Evolutionary conservation across 768 basidiomycete genomes (phyloP), one percentile per base, ranked within the genome.

Genomic region (Boletus rufocinnamomeus): DNA sequence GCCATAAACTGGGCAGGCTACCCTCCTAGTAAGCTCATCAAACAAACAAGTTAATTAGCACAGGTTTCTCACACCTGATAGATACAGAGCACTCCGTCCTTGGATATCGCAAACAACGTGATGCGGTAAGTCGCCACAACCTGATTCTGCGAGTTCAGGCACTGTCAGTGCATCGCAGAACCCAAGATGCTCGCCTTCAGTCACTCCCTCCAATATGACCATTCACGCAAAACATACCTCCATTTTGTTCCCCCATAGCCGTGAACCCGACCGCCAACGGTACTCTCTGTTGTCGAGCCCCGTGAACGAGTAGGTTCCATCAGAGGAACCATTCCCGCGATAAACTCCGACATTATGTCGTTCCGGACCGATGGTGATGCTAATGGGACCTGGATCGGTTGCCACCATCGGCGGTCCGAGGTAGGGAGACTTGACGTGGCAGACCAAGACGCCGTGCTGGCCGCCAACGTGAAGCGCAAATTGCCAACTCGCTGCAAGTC

Each of bases 121-220:
- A 69, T 59, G 21, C 72, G 72, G 50, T 74, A 72, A 13, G 71
- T 71, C 2, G 72, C 72, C 27, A 74, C 60, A 13, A 72, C 53
- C n/a, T 61, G 62, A 40, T 58, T 52, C 21, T 61, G 60, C 4
- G 64, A 50, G 46, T 68, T 52, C 34, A 66, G 49, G 49, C 73
- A 74, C 72, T 73, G 34, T 23, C 11, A 8, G 21, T 23, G 23
- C 16, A 30, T n/a, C 2, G 38, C 23, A n/a, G 14, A 40, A 43
- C n/a, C 14, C 35, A n/a, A 28, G 14, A 55, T 25, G 40, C 14
- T 19, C 21, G 14, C 5, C 21, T 1, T 56, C 19, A 53, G 56
- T 13, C 28, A 38, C 4, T 13, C 2, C 19, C 19, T 14, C 44
- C 17, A 7, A 21, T 11, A 25, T 8, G n/a, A 21, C n/a, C 11